Percentiles rank a stretch among this genome's conserved stretches.
These are phyloP conservation scores for Aspergillus funiculosus DNA, from an alignment of 495 filamentous ascomycete species.

Conservation along the genomic window DNA sequence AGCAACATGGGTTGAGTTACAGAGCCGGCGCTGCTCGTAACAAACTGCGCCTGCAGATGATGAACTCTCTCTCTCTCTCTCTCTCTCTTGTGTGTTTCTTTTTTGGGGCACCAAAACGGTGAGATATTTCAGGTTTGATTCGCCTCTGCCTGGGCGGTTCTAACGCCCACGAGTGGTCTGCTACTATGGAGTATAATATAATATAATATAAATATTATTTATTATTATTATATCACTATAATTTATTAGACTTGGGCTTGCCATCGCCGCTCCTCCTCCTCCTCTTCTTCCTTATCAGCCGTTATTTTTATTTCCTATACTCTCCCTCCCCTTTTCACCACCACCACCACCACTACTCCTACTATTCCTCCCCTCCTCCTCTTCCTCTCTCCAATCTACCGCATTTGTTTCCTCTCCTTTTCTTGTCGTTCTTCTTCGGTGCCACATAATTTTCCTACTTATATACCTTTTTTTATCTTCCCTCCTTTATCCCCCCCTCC, in stretches of 20 bases:
- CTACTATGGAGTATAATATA: no score
- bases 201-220: no score
- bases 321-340: slow-evolving; percentile 18
- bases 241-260: background rate
- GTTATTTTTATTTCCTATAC: slow-evolving; percentile 15
- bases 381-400: slow-evolving; percentile 14
- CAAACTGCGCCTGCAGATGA: no score
- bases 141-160: no score
- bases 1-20: no score
- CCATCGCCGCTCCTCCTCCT: slow-evolving; percentile 8
- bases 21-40: no score
- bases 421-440: slow-evolving; percentile 5
- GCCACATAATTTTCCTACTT: slow-evolving; percentile 11
- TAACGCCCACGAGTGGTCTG: no score
- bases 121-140: no score
- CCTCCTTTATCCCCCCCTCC: slow-evolving; percentile 7
- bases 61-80: no score
- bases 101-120: no score
- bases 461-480: slow-evolving; percentile 15
- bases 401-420: slow-evolving; percentile 9
- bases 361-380: slow-evolving; percentile 3
- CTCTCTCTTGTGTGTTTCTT: no score
- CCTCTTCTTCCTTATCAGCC: slow-evolving; percentile 5
- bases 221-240: no score
- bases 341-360: background rate